Evolutionary conservation across 805 yeast genomes (phyloP).

Genomic region (Zygosaccharomyces gambellarensis): DNA sequence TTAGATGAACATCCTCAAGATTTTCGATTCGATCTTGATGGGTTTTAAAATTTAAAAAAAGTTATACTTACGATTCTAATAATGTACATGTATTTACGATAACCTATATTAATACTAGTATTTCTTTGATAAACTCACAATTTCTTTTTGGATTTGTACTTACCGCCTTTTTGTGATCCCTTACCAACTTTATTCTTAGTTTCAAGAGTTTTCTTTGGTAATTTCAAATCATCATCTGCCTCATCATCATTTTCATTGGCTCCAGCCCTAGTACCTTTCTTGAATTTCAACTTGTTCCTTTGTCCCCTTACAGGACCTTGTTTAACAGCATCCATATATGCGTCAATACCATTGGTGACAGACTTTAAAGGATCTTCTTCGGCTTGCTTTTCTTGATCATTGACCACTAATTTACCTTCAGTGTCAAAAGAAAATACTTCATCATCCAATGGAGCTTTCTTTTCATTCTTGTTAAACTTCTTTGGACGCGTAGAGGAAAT

Average conservation of each 20-base stretch:
- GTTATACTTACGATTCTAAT: slow-evolving; percentile 5
- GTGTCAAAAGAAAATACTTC: slow-evolving; percentile 33
- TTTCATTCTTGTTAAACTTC: slow-evolving; percentile 42
- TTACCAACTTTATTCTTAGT: slow-evolving; percentile 27
- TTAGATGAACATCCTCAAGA: slow-evolving; percentile 16
- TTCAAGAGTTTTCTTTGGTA: slow-evolving; percentile 17
- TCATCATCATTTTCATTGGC: slow-evolving; percentile 53
- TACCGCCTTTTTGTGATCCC: slow-evolving; percentile 24
- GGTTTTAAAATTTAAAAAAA: slow-evolving; percentile 10
- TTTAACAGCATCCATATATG: slow-evolving; percentile 88
- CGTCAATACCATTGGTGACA: slow-evolving; percentile 66
- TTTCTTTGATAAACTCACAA: slow-evolving; percentile 10
- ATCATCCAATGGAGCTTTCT: slow-evolving; percentile 29
- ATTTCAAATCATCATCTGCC: slow-evolving; percentile 39
- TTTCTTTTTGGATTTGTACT: slow-evolving; percentile 30
- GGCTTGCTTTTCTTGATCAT: slow-evolving; percentile 27
- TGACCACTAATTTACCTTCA: slow-evolving; percentile 36
- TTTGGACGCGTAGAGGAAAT: slow-evolving; percentile 85
- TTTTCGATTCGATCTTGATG: slow-evolving; percentile 10
- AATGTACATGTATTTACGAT: slow-evolving; percentile 10
- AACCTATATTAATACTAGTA: slow-evolving; percentile 1
- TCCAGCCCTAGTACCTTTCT: slow-evolving; percentile 52
- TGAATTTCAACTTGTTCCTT: slow-evolving; percentile 83
- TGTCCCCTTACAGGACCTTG: slow-evolving; percentile 94
- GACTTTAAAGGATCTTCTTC: slow-evolving; percentile 47